A percentile compares a stretch with the other conserved stretches of the same genome.
phyloP scores from a whole-genome alignment of 2,329 filamentous ascomycete genomes.

The Monilinia fructicola region DNA sequence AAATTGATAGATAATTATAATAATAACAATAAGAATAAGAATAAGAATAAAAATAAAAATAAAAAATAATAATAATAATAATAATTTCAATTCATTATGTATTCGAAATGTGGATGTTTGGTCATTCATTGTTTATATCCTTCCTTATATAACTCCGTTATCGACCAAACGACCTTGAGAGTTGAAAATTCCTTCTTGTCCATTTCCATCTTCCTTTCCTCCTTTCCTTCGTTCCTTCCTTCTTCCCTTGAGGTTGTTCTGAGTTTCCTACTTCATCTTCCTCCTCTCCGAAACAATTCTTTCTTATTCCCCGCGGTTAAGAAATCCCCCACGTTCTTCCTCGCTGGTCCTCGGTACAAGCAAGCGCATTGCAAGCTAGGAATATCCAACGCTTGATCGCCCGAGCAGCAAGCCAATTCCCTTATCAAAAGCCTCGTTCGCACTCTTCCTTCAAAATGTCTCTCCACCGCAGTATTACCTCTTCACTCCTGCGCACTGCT shows the following conservation, averaged over 20 bases:
- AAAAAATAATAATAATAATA: too few relatives aligned
- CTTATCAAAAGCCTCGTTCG: background rate
- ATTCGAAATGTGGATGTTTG: conserved; percentile 6
- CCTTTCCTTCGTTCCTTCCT: too few relatives aligned
- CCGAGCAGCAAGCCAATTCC: conserved; percentile 4
- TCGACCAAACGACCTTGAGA: conserved; percentile 1
- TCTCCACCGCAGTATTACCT: conserved; percentile 18
- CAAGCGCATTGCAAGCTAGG: conserved; percentile 12
- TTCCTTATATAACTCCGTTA: conserved; percentile 1
- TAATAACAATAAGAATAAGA: too few relatives aligned
- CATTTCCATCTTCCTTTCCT: background rate
- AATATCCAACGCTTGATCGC: background rate
- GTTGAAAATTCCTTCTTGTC: background rate
- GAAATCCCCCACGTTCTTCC: background rate
- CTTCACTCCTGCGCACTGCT: conserved; percentile 5
- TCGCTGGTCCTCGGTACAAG: conserved; percentile 15
- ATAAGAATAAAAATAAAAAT: too few relatives aligned
- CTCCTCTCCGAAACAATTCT: background rate
- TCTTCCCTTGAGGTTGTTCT: background rate
- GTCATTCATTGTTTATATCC: conserved; percentile 4
- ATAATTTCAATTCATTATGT: conserved; percentile 5
- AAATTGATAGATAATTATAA: too few relatives aligned
- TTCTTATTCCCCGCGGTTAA: conserved; percentile 13
- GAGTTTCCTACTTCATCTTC: background rate
- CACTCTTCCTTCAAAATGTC: conserved; percentile 8